A percentile compares a stretch with the other conserved stretches of the same genome.
Evolutionary conservation across 2,329 filamentous ascomycete genomes (phyloP).

Genomic region (Zymoseptoria ardabiliae): DNA sequence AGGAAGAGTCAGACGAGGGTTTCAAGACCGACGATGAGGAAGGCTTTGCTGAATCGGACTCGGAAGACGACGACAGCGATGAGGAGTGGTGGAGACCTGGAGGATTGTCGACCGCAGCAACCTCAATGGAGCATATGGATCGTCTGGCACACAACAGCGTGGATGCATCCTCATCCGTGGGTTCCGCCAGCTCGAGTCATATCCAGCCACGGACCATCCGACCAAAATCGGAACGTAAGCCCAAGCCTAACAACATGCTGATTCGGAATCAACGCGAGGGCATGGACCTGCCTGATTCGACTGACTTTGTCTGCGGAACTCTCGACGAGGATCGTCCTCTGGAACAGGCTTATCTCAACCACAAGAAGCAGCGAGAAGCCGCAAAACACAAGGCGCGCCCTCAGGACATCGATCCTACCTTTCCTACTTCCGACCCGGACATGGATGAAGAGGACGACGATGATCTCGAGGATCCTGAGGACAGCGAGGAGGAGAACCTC

Average conservation of each 20-base stretch:
- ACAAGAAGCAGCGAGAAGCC: slow-evolving; percentile 70
- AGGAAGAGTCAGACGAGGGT: slow-evolving; percentile 51
- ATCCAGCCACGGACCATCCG: slow-evolving; percentile 8
- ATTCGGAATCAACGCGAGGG: slow-evolving; percentile 19
- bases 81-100: slow-evolving; percentile 63
- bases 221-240: slow-evolving; percentile 11
- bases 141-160: slow-evolving; percentile 37
- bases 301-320: slow-evolving; percentile 97
- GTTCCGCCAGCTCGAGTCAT: slow-evolving; percentile 38
- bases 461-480: slow-evolving; percentile 49
- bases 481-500: slow-evolving; percentile 58
- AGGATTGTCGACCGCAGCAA: slow-evolving; percentile 44
- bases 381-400: slow-evolving; percentile 76
- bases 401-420: slow-evolving; percentile 97
- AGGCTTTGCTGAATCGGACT: slow-evolving; percentile 63
- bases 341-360: slow-evolving; percentile 88
- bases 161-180: slow-evolving; percentile 48
- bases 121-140: slow-evolving; percentile 47
- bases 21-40: slow-evolving; percentile 76
- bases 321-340: slow-evolving; percentile 89
- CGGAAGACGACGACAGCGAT: slow-evolving; percentile 59
- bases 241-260: slow-evolving; percentile 33
- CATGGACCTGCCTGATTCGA: slow-evolving; percentile 88
- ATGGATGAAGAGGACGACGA: slow-evolving; percentile 68
- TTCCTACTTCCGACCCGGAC: slow-evolving; percentile 89